A percentile compares a stretch with the other conserved stretches of the same genome.
Evolutionary conservation across 2,329 filamentous ascomycete species (phyloP).

Genomic region (Allantophomopsis cytisporea): DNA sequence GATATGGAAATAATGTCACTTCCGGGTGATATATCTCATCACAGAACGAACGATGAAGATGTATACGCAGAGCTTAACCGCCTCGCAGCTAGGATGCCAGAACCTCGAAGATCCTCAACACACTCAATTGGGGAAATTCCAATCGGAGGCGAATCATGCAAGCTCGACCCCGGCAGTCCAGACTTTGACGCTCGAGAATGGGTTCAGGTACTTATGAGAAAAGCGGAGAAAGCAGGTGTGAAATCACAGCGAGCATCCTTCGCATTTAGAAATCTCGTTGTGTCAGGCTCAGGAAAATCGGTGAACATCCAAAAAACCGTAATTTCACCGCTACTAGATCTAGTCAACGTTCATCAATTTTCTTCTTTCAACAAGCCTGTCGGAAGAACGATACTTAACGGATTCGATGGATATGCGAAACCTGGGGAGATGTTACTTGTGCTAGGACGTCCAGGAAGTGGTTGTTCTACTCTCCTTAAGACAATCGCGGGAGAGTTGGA

Average conservation of each 20-base stretch:
- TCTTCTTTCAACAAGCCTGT: neutral
- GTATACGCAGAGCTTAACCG: no score
- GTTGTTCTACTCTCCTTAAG: conserved; percentile 63
- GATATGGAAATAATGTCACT: no score
- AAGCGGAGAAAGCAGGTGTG: neutral
- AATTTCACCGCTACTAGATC: neutral
- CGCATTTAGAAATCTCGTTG: conserved; percentile 1
- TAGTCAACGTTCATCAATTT: conserved; percentile 1
- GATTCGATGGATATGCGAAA: conserved; percentile 36
- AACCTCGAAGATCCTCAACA: no score
- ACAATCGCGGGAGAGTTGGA: conserved; percentile 17
- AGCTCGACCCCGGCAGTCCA: neutral
- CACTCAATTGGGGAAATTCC: no score
- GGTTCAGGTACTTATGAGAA: neutral
- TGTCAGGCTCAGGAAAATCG: neutral
- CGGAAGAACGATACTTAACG: conserved; percentile 1
- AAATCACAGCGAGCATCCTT: neutral
- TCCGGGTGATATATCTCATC: no score
- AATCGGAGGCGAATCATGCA: no score
- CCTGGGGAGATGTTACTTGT: conserved; percentile 59
- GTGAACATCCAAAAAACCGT: neutral
- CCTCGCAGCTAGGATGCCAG: no score
- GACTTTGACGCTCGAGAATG: neutral
- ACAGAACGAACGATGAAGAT: no score
- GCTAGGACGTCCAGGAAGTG: conserved; percentile 55